A percentile compares a stretch with the other conserved stretches of the same genome.
These are phyloP conservation scores for Russula vinacea DNA, from an alignment of 768 basidiomycete genomes.

Conservation along the genomic window DNA sequence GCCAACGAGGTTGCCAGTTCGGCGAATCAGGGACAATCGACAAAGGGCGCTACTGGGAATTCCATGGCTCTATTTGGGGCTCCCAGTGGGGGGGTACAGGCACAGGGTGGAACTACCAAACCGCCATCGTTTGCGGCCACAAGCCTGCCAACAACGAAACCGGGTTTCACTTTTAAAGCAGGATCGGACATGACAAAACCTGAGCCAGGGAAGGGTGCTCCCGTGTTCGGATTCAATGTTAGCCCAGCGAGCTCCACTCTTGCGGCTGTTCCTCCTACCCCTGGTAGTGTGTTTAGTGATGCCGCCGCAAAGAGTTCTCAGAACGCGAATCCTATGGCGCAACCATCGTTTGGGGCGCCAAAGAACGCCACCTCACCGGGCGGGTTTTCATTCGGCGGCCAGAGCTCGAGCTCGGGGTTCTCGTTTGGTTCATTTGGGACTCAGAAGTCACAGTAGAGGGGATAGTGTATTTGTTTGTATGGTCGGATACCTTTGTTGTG, in stretches of 20 bases:
- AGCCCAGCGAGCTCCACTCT: slow-evolving; percentile 1
- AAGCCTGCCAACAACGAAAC: background rate
- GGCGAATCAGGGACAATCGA: slow-evolving; percentile 12
- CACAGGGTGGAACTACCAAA: slow-evolving; percentile 3
- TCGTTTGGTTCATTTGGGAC: slow-evolving; percentile 17
- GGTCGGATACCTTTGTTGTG: background rate
- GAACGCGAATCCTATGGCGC: slow-evolving; percentile 9
- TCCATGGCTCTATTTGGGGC: slow-evolving; percentile 7
- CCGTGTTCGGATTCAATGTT: background rate
- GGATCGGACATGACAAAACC: slow-evolving; percentile 7
- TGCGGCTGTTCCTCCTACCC: slow-evolving; percentile 19
- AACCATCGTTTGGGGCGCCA: slow-evolving; percentile 17
- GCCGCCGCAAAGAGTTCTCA: slow-evolving; percentile 10
- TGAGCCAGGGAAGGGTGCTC: slow-evolving; percentile 7
- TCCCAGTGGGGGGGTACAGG: slow-evolving; percentile 3
- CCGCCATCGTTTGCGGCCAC: background rate
- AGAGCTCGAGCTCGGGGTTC: slow-evolving; percentile 14
- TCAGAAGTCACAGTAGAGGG: slow-evolving; percentile 22
- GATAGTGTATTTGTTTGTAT: slow-evolving; percentile 9
- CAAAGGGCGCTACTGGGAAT: background rate
- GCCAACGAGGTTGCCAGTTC: background rate
- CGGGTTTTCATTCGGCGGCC: slow-evolving; percentile 11
- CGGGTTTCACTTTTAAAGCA: slow-evolving; percentile 14
- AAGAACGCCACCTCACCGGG: slow-evolving; percentile 12
- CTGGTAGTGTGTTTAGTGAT: slow-evolving; percentile 25